phyloP scores from a whole-genome alignment of 805 yeast genomes.

The Kuraishia floccosa region DNA sequence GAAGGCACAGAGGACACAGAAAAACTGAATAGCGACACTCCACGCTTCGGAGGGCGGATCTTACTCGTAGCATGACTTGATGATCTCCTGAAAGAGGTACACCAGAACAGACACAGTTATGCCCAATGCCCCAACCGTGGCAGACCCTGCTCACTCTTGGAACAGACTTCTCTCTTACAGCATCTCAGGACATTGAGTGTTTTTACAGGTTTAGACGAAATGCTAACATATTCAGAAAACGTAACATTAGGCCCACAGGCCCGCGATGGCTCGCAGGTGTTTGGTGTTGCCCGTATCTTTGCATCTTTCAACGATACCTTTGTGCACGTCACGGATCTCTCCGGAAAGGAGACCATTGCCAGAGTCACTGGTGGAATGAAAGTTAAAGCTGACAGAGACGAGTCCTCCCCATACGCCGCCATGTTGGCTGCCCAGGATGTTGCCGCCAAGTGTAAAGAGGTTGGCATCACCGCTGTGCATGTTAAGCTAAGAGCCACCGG shows the following conservation, averaged over 20 bases:
- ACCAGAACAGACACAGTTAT: too few relatives aligned
- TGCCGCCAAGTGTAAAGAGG: constrained; percentile 98
- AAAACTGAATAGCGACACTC: too few relatives aligned
- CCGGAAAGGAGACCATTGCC: constrained; percentile 99
- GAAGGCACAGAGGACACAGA: too few relatives aligned
- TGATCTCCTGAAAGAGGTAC: too few relatives aligned
- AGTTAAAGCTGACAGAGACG: constrained; percentile 99
- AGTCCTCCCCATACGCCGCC: constrained; percentile 99
- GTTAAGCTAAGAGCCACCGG: constrained; percentile 99
- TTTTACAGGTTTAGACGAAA: too few relatives aligned
- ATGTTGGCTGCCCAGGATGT: constrained; percentile 99
- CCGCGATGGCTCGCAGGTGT: constrained; percentile 97
- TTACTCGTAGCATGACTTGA: too few relatives aligned
- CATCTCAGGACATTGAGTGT: too few relatives aligned
- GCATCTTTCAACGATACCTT: constrained; percentile 99
- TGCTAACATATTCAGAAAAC: constrained; percentile 34
- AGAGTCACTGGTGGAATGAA: constrained; percentile 99
- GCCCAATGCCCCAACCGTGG: too few relatives aligned
- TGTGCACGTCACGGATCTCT: constrained; percentile 98
- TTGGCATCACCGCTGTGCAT: constrained; percentile 99
- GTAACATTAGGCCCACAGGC: constrained; percentile 74
- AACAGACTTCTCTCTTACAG: too few relatives aligned
- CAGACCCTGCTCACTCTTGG: too few relatives aligned
- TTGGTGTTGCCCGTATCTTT: constrained; percentile 99
- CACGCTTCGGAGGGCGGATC: too few relatives aligned